Conservation (phyloP, 2,329 filamentous ascomycete species). For the Mycogone perniciosa region DNA sequence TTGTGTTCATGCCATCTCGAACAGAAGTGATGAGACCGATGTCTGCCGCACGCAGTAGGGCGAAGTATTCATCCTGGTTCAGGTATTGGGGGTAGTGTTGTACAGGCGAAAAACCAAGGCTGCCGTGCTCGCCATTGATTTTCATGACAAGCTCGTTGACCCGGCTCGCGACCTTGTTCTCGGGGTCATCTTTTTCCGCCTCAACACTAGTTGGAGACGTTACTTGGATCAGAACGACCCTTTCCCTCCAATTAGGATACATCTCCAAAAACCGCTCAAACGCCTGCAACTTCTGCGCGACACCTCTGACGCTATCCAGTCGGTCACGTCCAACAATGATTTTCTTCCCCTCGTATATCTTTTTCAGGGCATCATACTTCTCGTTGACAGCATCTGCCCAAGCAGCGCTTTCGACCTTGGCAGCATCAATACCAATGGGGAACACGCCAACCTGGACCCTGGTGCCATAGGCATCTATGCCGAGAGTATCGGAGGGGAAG, state of each 20-base stretch:
- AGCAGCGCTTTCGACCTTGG: constrained; percentile 66
- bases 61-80: constrained; percentile 85
- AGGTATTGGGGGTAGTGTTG: constrained; percentile 95
- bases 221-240: constrained; percentile 90
- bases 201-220: constrained; percentile 80
- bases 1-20: constrained; percentile 96
- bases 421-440: constrained; percentile 90
- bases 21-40: constrained; percentile 94
- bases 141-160: constrained; percentile 85
- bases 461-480: constrained; percentile 82
- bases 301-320: constrained; percentile 86
- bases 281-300: constrained; percentile 91
- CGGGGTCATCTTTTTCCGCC: constrained; percentile 67
- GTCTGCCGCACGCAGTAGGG: constrained; percentile 81
- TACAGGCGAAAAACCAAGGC: constrained; percentile 80
- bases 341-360: constrained; percentile 81
- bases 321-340: constrained; percentile 92
- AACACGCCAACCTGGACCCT: constrained; percentile 90
- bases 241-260: constrained; percentile 86
- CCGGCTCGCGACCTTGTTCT: constrained; percentile 77
- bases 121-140: constrained; percentile 88
- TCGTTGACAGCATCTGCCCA: constrained; percentile 65
- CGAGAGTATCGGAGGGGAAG: constrained; percentile 79
- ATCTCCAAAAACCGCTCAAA: constrained; percentile 88
- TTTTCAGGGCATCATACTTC: constrained; percentile 65